Base-by-base conservation (phyloP, 805 yeast species). In the Pichia cephalocereana region DNA sequence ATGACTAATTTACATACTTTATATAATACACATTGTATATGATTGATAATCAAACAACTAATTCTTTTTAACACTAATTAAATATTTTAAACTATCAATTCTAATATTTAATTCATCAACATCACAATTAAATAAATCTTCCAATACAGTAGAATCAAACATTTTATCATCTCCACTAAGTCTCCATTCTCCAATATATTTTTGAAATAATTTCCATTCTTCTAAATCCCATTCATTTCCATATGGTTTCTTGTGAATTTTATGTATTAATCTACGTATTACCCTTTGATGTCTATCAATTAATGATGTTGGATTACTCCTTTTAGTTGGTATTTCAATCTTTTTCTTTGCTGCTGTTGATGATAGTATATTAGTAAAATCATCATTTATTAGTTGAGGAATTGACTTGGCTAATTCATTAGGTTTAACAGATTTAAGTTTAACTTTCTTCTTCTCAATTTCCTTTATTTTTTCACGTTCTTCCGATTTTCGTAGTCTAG, bases 151-250 rank as follows among this genome's bases (percentile, higher is more conserved):
- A 7, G 28, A 40, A 11, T 44, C 32, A 39, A 44, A 41, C 50
- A 50, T 47, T 8, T 43, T 30, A 37, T 43, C 31, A 44, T 59
- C 53, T 8, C 44, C 39, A 2, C 60, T 55, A 2, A 52, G 46
- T 27, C 47, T 54, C 53, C 58, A 62, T 15, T 52, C 45, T 27
- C 48, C 51, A 14, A 62, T 44, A 30, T 57, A 56, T 27, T 51
- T 49, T 34, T 54, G 48, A 30, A 63, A 48, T 34, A 47, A 49
- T 14, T 27, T 48, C 67, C 67, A 63, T 45, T 56, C 54, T 18
- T 36, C 42, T n/a, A 32, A 23, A 15, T 44, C 43, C 67, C 67
- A 63, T 15, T 54, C 54, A 15, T 28, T 11, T 2, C 36, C 18
- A 41, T 47, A 47, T n/a, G 50, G 50, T 10, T 37, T n/a, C 41